phyloP scores from a whole-genome alignment of 1,139 yeast genomes.

The Debaryomycetaceae sp. region DNA sequence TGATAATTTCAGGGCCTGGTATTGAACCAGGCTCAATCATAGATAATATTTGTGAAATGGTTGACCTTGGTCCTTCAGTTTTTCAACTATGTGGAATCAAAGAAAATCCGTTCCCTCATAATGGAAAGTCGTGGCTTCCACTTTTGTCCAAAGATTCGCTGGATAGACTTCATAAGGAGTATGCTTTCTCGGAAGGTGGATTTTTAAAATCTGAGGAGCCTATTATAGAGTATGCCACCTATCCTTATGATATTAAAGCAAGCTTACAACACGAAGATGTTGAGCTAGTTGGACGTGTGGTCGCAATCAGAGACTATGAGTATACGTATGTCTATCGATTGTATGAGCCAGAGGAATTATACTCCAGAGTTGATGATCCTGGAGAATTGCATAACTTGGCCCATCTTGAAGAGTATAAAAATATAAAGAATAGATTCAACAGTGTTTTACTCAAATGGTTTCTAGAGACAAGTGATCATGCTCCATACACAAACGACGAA shows the following conservation, averaged over 20 bases:
- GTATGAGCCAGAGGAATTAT: conserved; percentile 12
- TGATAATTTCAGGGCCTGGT: conserved; percentile 4
- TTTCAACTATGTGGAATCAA: conserved; percentile 9
- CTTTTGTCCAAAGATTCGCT: too few relatives aligned
- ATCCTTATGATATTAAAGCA: conserved; percentile 6
- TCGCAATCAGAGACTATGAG: conserved; percentile 9
- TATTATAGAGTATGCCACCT: conserved; percentile 6
- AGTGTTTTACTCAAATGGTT: not conserved
- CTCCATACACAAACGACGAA: conserved; percentile 1
- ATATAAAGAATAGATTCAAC: not conserved
- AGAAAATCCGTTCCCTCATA: conserved; percentile 8
- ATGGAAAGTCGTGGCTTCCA: conserved; percentile 9
- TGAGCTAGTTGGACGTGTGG: conserved; percentile 11
- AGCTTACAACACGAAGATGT: conserved; percentile 6
- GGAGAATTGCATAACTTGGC: conserved; percentile 3
- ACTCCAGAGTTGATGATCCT: conserved; percentile 9
- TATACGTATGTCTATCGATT: conserved; percentile 13
- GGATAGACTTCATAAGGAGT: conserved; percentile 4
- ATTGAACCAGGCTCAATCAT: conserved; percentile 2
- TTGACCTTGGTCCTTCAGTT: conserved; percentile 12
- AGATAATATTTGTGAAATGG: conserved; percentile 11
- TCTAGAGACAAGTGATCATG: conserved; percentile 2
- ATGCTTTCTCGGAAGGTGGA: conserved; percentile 7
- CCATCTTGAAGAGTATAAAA: conserved; percentile 1
- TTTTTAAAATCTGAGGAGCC: conserved; percentile 5